A percentile compares a stretch with the other conserved stretches of the same genome.
These are phyloP conservation scores for Bipolaris oryzae DNA, from an alignment of 2,329 filamentous ascomycete genomes.

Conservation along the genomic window DNA sequence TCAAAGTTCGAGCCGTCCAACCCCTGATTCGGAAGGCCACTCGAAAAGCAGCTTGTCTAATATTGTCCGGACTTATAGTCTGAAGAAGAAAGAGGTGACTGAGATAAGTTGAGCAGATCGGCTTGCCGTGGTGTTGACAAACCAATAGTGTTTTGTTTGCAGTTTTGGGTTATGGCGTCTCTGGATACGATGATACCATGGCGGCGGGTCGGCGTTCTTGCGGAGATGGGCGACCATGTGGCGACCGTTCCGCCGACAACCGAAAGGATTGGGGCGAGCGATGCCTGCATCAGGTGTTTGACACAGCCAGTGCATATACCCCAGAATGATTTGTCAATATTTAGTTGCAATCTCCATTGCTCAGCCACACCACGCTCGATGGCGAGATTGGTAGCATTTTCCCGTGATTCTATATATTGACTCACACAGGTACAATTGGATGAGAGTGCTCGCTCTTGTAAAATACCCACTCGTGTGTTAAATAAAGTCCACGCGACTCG, in stretches of 20 bases:
- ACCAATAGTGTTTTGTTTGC: background rate
- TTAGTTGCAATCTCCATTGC: background rate
- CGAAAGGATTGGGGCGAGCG: background rate
- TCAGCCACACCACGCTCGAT: background rate
- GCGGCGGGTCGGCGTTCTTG: background rate
- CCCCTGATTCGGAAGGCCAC: background rate
- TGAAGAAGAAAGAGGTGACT: conserved; percentile 2
- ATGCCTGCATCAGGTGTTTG: background rate
- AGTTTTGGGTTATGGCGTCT: background rate
- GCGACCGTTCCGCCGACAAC: background rate
- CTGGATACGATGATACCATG: conserved; percentile 5
- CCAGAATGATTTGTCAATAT: background rate
- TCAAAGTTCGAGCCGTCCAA: background rate
- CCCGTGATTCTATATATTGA: background rate
- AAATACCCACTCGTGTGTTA: background rate
- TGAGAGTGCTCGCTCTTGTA: background rate
- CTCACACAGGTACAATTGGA: background rate
- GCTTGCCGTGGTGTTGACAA: background rate
- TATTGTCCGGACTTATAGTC: background rate
- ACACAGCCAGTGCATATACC: background rate
- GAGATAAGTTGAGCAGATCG: background rate
- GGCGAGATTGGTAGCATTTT: background rate
- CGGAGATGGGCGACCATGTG: background rate
- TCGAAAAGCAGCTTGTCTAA: background rate
- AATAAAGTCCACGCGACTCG: background rate